phyloP scores from a whole-genome alignment of 768 basidiomycete species.

The Phaffia australis region DNA sequence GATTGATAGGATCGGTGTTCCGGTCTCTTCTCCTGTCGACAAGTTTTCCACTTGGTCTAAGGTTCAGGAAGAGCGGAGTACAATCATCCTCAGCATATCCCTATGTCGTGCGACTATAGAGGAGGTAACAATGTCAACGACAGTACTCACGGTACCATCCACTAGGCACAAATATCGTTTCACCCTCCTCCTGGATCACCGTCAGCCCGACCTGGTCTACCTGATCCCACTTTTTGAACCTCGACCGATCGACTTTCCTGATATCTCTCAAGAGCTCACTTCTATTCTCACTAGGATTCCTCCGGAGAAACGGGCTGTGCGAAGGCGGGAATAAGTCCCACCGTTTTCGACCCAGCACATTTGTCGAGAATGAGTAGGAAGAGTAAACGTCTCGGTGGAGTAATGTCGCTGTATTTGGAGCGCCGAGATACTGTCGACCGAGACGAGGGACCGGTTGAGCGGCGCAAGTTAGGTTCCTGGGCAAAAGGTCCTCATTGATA shows the following conservation, averaged over 20 bases:
- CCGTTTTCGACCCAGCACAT: conserved; percentile 35
- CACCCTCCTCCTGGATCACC: conserved; percentile 33
- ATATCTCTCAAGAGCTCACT: conserved; percentile 34
- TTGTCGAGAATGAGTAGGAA: conserved; percentile 38
- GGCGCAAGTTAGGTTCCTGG: background rate
- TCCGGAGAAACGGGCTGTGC: conserved; percentile 17
- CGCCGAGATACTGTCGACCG: conserved; percentile 37
- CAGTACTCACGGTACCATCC: conserved; percentile 39
- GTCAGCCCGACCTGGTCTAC: conserved; percentile 31
- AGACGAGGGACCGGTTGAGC: conserved; percentile 10
- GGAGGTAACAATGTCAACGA: conserved; percentile 34
- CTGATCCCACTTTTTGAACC: conserved; percentile 13
- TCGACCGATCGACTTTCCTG: conserved; percentile 28
- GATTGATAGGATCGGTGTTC: conserved; percentile 33
- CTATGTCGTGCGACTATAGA: background rate
- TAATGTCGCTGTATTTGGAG: conserved; percentile 35
- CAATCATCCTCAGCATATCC: background rate
- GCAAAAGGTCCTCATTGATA: conserved; percentile 36
- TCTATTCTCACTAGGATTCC: conserved; percentile 12
- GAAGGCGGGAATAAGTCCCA: conserved; percentile 38
- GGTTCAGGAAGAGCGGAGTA: background rate
- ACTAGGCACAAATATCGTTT: conserved; percentile 37
- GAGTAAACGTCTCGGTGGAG: conserved; percentile 38
- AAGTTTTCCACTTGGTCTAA: conserved; percentile 15
- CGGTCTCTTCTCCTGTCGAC: background rate